Percentiles rank a stretch among this genome's conserved stretches.
These are phyloP conservation scores for Cytospora mali DNA, from an alignment of 2,329 filamentous ascomycete species.

Conservation along the genomic window DNA sequence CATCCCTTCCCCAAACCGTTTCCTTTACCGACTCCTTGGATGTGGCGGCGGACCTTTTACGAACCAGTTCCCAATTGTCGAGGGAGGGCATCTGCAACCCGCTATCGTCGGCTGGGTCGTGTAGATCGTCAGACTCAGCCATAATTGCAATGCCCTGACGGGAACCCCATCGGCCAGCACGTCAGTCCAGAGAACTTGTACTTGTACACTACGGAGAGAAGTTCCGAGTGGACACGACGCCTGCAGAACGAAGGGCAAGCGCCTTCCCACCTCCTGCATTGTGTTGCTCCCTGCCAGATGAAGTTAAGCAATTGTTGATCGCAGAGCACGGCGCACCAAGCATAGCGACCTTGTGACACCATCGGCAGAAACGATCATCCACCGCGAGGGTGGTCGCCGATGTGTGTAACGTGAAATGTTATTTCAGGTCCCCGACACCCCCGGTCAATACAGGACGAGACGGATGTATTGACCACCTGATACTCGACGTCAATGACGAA, in stretches of 20 bases:
- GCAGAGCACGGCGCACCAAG: background rate
- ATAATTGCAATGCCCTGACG: slow-evolving; percentile 12
- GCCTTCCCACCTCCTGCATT: background rate
- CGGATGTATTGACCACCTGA: background rate
- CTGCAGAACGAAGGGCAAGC: background rate
- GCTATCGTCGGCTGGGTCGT: slow-evolving; percentile 9
- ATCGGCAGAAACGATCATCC: slow-evolving; percentile 3
- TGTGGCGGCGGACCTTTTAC: slow-evolving; percentile 18
- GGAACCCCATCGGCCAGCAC: background rate
- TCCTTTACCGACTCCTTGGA: slow-evolving; percentile 22
- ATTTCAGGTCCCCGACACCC: slow-evolving; percentile 13
- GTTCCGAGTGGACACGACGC: slow-evolving; percentile 7
- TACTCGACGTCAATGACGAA: slow-evolving; percentile 1
- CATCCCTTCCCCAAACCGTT: slow-evolving; percentile 9
- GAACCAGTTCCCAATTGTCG: background rate
- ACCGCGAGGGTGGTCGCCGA: slow-evolving; percentile 18
- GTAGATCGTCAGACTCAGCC: slow-evolving; percentile 12
- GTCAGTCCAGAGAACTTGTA: slow-evolving; percentile 8
- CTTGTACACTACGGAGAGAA: background rate
- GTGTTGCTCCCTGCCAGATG: slow-evolving; percentile 9
- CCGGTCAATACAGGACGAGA: slow-evolving; percentile 9
- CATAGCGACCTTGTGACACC: slow-evolving; percentile 14
- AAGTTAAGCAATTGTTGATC: slow-evolving; percentile 1
- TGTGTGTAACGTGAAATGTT: slow-evolving; percentile 6
- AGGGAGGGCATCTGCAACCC: background rate